Conservation (phyloP, 352 stramenopile genomes). For the Albugo laibachii region DNA sequence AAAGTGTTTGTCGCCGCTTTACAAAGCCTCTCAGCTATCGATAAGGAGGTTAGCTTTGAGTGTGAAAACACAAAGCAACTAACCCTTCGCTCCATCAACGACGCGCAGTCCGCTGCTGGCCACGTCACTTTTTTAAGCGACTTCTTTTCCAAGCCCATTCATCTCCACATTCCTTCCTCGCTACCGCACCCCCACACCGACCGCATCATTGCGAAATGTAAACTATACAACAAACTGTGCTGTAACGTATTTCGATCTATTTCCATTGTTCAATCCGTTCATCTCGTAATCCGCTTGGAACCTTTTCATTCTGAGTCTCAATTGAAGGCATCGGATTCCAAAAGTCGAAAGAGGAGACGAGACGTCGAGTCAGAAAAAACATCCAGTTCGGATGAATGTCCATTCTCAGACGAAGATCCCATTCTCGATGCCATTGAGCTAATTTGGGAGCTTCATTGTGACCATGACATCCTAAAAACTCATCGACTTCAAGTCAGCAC, state of each 20-base stretch:
- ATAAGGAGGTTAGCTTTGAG: constrained; percentile 64
- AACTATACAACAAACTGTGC: constrained; percentile 55
- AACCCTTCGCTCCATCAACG: constrained; percentile 56
- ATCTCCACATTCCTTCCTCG: constrained; percentile 3
- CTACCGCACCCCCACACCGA: background rate
- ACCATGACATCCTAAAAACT: constrained; percentile 77
- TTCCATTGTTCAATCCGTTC: constrained; percentile 58
- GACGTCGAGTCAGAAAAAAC: constrained; percentile 17
- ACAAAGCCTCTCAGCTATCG: constrained; percentile 53
- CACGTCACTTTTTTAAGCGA: constrained; percentile 33
- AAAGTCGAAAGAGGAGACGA: constrained; percentile 25
- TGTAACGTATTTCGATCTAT: constrained; percentile 67
- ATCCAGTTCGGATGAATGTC: too few species aligned
- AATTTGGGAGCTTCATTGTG: constrained; percentile 42
- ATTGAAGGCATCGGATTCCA: constrained; percentile 5
- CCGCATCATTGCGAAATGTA: constrained; percentile 41
- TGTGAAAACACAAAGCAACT: constrained; percentile 26
- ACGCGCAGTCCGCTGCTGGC: constrained; percentile 60
- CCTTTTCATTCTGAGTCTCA: constrained; percentile 1
- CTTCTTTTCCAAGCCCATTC: constrained; percentile 30
- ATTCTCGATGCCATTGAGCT: constrained; percentile 11
- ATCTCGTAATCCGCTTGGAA: constrained; percentile 23
- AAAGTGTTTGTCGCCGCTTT: constrained; percentile 58
- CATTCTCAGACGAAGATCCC: too few species aligned
- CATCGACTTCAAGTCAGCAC: constrained; percentile 63